phyloP scores from a whole-genome alignment of 169 alveolate species.

The Plasmodium vinckei region DNA sequence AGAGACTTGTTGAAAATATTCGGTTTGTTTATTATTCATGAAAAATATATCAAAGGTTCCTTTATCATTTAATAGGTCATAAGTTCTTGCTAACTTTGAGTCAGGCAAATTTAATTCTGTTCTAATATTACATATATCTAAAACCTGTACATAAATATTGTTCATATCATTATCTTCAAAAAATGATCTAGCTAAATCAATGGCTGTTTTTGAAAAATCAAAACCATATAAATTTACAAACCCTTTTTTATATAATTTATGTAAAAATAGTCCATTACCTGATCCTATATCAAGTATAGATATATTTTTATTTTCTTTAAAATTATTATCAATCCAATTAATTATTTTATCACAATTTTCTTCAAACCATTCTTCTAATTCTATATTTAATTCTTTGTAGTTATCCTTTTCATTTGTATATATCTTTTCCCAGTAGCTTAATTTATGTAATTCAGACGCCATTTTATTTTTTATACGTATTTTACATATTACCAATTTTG shows the following conservation, averaged over 20 bases:
- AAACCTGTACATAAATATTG: slow-evolving; percentile 64
- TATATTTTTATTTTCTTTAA: slow-evolving; percentile 17
- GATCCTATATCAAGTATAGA: slow-evolving; percentile 82
- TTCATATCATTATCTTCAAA: slow-evolving; percentile 15
- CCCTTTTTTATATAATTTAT: slow-evolving; percentile 63
- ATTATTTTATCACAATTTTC: slow-evolving; percentile 72
- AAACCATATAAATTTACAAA: slow-evolving; percentile 78
- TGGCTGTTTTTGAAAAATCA: slow-evolving; percentile 80
- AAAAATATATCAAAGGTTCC: slow-evolving; percentile 84
- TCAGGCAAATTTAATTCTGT: background rate
- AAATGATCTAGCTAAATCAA: slow-evolving; percentile 76
- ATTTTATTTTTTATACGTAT: background rate
- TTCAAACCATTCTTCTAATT: slow-evolving; percentile 76
- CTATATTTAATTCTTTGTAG: slow-evolving; percentile 53
- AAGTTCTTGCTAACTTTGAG: slow-evolving; percentile 39
- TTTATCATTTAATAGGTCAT: slow-evolving; percentile 80
- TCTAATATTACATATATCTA: slow-evolving; percentile 53
- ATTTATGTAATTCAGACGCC: slow-evolving; percentile 44
- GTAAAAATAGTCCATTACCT: slow-evolving; percentile 81
- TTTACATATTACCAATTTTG: no score
- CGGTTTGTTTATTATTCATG: slow-evolving; percentile 75
- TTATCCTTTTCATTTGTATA: slow-evolving; percentile 62
- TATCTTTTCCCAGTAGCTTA: slow-evolving; percentile 74
- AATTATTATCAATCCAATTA: slow-evolving; percentile 38
- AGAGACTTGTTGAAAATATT: slow-evolving; percentile 67